These are phyloP conservation scores for Vanderwaltozyma yarrowii DNA, from an alignment of 805 yeast genomes.

Conservation along the genomic window DNA sequence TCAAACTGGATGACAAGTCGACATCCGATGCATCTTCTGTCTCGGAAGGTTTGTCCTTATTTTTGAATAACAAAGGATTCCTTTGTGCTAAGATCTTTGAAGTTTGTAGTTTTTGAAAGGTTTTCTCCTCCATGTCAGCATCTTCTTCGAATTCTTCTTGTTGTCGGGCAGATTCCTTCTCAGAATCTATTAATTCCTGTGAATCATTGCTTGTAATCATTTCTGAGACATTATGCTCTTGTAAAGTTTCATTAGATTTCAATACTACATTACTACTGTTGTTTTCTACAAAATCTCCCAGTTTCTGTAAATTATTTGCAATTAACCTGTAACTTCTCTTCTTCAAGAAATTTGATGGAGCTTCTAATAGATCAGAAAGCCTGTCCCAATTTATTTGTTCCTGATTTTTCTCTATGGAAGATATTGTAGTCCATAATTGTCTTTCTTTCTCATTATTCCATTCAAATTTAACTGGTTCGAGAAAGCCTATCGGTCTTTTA, in stretches of 20 bases:
- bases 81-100: conserved; percentile 17
- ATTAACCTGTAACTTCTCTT: conserved; percentile 23
- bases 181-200: too few species aligned
- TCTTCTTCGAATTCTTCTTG: too few species aligned
- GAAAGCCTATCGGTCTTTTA: conserved; percentile 31
- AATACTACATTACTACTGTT: neutral
- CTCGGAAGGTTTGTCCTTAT: neutral
- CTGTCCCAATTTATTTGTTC: conserved; percentile 24
- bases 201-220: too few species aligned
- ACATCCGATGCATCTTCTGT: conserved; percentile 13
- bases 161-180: too few species aligned
- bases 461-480: conserved; percentile 31
- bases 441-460: conserved; percentile 26
- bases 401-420: conserved; percentile 14
- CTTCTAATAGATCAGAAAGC: conserved; percentile 29
- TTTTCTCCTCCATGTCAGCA: neutral
- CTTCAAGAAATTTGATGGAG: conserved; percentile 23
- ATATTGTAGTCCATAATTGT: conserved; percentile 23
- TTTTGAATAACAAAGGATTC: conserved; percentile 2
- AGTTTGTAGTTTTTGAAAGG: conserved; percentile 17
- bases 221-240: too few species aligned
- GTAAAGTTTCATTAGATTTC: neutral
- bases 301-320: conserved; percentile 15
- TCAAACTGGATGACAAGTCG: conserved; percentile 30
- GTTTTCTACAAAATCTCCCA: neutral